Evolutionary conservation across 345 rosid genomes (phyloP).

Genomic region (Camelina neglecta): DNA sequence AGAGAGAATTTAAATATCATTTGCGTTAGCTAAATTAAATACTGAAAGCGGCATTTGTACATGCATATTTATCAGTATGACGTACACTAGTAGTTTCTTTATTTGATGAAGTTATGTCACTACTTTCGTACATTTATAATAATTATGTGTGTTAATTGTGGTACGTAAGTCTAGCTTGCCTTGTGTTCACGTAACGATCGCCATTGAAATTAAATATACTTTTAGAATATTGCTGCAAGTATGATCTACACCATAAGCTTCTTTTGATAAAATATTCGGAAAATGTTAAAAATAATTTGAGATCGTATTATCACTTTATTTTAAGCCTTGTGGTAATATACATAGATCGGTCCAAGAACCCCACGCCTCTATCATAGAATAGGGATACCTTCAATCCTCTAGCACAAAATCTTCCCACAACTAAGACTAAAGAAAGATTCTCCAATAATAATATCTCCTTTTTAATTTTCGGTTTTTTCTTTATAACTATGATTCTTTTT

Average conservation of each 20-base stretch:
- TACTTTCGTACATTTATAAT: conserved; percentile 31
- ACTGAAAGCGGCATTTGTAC: conserved; percentile 31
- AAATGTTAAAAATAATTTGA: conserved; percentile 13
- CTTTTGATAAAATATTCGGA: background rate
- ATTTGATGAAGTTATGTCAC: conserved; percentile 15
- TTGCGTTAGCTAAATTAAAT: conserved; percentile 7
- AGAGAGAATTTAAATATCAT: background rate
- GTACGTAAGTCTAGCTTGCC: conserved; percentile 45
- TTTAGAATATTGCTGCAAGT: conserved; percentile 1
- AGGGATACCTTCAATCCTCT: conserved; percentile 40
- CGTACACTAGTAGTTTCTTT: background rate
- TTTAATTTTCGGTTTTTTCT: background rate
- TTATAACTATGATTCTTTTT: background rate
- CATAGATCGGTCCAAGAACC: conserved; percentile 44
- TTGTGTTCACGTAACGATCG: conserved; percentile 41
- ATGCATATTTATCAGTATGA: conserved; percentile 34
- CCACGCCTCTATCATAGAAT: conserved; percentile 41
- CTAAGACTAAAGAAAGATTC: conserved; percentile 40
- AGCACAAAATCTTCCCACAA: conserved; percentile 42
- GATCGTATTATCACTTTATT: conserved; percentile 30
- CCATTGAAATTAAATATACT: conserved; percentile 7
- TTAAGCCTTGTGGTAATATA: conserved; percentile 30
- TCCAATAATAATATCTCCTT: conserved; percentile 33
- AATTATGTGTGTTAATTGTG: conserved; percentile 34
- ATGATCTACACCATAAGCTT: conserved; percentile 13